A percentile compares a stretch with the other conserved stretches of the same genome.
phyloP scores from a whole-genome alignment of 148 eudicot species.

The Heliamphora exappendiculata region DNA sequence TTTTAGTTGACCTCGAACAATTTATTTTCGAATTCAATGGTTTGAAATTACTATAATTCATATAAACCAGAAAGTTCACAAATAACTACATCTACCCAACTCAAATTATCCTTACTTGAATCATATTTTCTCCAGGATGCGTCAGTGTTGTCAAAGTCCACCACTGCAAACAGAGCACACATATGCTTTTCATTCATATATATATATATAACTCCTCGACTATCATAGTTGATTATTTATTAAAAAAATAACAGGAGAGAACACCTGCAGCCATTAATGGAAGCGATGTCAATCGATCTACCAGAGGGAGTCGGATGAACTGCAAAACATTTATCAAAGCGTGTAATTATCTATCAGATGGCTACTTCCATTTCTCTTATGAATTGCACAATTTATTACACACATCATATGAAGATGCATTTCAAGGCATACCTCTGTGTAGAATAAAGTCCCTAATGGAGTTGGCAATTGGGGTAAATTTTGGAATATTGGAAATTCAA shows the following conservation, averaged over 20 bases:
- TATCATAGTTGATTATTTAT: neutral
- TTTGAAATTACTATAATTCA: neutral
- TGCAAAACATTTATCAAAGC: constrained; percentile 20
- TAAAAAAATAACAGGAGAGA: constrained; percentile 10
- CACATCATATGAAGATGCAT: neutral
- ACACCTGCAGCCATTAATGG: constrained; percentile 71
- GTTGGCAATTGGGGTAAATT: constrained; percentile 52
- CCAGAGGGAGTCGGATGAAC: constrained; percentile 50
- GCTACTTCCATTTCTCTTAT: neutral
- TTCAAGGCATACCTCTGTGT: constrained; percentile 40
- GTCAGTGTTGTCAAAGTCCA: constrained; percentile 74
- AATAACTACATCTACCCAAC: neutral
- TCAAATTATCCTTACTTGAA: constrained; percentile 35
- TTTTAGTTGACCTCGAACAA: constrained; percentile 7
- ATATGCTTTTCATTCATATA: neutral
- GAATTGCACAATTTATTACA: neutral
- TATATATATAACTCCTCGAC: neutral
- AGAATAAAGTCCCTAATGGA: constrained; percentile 54
- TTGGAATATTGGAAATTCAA: constrained; percentile 59
- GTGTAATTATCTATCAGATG: neutral
- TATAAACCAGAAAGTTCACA: neutral
- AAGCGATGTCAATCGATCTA: constrained; percentile 51
- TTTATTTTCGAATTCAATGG: neutral
- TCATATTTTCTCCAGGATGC: constrained; percentile 69
- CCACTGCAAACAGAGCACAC: constrained; percentile 33